Evolutionary conservation across 192 early-diverging fungal species (phyloP), one percentile per base, ranked within the genome.

Genomic region (Jimgerdemannia lactiflua): DNA sequence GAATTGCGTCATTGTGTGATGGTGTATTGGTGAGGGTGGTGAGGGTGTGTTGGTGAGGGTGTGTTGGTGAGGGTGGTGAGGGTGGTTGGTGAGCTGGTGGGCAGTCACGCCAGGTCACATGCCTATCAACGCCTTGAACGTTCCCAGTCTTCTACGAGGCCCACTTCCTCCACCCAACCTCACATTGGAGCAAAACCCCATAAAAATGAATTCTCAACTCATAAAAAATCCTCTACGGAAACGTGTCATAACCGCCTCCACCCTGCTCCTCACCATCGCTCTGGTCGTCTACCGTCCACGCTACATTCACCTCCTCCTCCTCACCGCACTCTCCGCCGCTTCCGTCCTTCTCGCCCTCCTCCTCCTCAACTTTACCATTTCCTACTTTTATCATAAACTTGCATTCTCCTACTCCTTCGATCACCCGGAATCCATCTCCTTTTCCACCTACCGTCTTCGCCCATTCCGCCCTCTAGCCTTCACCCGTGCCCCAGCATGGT

Each of bases 401-500:
- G 8, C 66, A 7, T 75, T 74, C 4, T 9, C 43, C 4, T 71
- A 59, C 44, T 70, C 49, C 6, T 69, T 70, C 7, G 39, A 54
- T 9, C 64, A 65, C 43, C 41, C 14, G 17, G 63, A 65, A 29
- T 42, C 76, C 64, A 70, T 43, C 49, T 69, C 7, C 7, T 64
- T 64, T n/a, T 72, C 76, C 65, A 77, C 69, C 66, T 77, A 75
- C 71, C 29, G 29, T 74, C 64, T 77, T 81, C 43, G 72, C 72
- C 42, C 76, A 67, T 65, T 70, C 78, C 44, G 80, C n/a, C 80
- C 80, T 4, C 77, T 75, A 4, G 67, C 43, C 29, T 82, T 82
- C 71, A 78, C 73, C 3, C 77, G 77, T 10, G 77, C 77, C 2
- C 42, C 74, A n/a, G 70, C 69, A 9, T 82, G 80, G 80, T 40